Conservation (phyloP, 2,329 filamentous ascomycete genomes). For the Verticillium tricorpus region DNA sequence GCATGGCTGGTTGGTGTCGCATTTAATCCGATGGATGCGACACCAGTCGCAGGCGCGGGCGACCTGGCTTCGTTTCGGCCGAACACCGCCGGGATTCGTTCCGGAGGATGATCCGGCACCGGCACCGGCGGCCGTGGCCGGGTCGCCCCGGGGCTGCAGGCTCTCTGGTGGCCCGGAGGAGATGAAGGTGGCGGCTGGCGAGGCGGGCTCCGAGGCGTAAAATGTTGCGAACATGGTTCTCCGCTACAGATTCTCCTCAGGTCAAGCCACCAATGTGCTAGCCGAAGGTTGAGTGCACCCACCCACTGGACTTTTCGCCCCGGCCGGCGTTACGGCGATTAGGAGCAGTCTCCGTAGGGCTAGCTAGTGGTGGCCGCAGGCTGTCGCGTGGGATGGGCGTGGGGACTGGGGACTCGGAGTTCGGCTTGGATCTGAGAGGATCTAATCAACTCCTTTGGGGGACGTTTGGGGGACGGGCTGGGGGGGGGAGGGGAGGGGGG, state of each 20-base stretch:
- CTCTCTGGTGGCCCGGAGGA: neutral
- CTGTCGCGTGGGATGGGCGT: neutral
- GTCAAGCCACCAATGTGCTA: neutral
- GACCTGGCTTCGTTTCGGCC: slow-evolving; percentile 13
- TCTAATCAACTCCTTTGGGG: neutral
- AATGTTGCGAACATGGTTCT: slow-evolving; percentile 1
- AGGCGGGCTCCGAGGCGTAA: slow-evolving; percentile 1
- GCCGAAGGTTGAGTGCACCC: too few species aligned
- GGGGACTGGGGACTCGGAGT: neutral
- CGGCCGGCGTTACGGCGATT: neutral
- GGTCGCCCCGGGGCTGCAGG: neutral
- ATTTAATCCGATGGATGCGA: slow-evolving; percentile 35
- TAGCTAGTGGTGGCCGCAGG: neutral
- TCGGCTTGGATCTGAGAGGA: neutral
- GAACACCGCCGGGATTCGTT: neutral
- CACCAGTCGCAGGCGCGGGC: slow-evolving; percentile 33
- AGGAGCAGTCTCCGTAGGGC: neutral
- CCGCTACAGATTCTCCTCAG: neutral
- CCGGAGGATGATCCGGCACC: neutral
- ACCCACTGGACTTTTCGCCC: too few species aligned
- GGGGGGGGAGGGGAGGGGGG: neutral
- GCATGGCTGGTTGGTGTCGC: slow-evolving; percentile 33
- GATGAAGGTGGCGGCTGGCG: neutral
- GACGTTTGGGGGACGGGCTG: too few species aligned
- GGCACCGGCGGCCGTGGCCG: neutral